These are phyloP conservation scores for Sanghuangporus sanghuang DNA, from an alignment of 1,284 basidiomycete genomes.

Conservation along the genomic window DNA sequence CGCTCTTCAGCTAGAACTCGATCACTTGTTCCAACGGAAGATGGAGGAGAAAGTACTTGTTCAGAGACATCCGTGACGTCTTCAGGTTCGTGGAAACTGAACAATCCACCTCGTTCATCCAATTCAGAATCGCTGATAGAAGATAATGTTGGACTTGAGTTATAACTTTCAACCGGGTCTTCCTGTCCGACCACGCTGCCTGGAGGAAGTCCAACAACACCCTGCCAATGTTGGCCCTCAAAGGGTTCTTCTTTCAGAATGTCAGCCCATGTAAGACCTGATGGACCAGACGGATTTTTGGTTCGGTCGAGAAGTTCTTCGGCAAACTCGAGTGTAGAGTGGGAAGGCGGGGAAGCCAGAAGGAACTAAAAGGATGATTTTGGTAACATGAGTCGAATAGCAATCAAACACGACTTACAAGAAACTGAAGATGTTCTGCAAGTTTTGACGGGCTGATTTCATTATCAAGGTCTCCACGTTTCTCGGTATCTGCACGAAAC, in stretches of 20 bases:
- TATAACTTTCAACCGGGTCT: slow-evolving; percentile 36
- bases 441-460: slow-evolving; percentile 54
- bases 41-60: slow-evolving; percentile 7
- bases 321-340: slow-evolving; percentile 44
- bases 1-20: background rate
- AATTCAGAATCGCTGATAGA: slow-evolving; percentile 34
- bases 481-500: slow-evolving; percentile 44
- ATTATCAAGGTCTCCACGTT: slow-evolving; percentile 55
- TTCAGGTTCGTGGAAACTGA: slow-evolving; percentile 42
- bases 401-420: slow-evolving; percentile 39
- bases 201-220: slow-evolving; percentile 42
- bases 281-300: slow-evolving; percentile 38
- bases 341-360: slow-evolving; percentile 48
- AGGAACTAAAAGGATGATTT: slow-evolving; percentile 37
- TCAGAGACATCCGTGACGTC: slow-evolving; percentile 32
- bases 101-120: slow-evolving; percentile 37
- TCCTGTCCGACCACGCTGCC: slow-evolving; percentile 39
- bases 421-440: slow-evolving; percentile 64
- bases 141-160: slow-evolving; percentile 45
- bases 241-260: slow-evolving; percentile 75
- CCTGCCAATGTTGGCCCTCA: slow-evolving; percentile 75
- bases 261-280: slow-evolving; percentile 60
- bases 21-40: background rate
- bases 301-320: slow-evolving; percentile 43
- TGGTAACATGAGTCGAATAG: background rate